Base-by-base conservation (phyloP, 352 stramenopile species). In the Pythium monospermum region DNA sequence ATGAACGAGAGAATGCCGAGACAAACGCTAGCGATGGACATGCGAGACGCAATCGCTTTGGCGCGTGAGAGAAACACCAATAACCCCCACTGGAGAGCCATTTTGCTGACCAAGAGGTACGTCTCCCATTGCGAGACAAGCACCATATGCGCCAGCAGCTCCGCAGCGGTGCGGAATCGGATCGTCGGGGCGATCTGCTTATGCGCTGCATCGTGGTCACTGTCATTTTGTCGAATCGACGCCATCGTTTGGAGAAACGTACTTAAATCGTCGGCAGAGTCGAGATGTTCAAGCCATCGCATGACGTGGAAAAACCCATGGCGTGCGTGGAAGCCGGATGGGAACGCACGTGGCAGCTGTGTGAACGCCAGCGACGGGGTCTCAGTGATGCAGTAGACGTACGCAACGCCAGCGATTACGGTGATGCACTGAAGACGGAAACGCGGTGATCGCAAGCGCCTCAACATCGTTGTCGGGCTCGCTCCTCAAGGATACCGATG, bases 281-380 rank as follows among this genome's bases (percentile, higher is more conserved):
- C 64, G 10, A 82, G 49, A 28, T 65, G 71, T 54, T 88, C 76
- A 13, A 85, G 50, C 76, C 74, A 88, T 13, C 64, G 72, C 15
- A 84, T 32, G 6, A 77, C 71, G 27, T 59, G 66, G 43, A 71
- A 57, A 39, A 85, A 87, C 19, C 76, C 71, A 7, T 42, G 57
- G 18, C 69, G 72, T 4, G 57, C 49, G 30, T 68, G 62, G 36
- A 84, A 74, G 4, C 41, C 50, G n/a, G 56, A 53, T 7, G 71
- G 42, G 60, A 56, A 57, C 38, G 22, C 48, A 18, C 13, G 45
- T 23, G 21, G 50, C 6, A 83, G 55, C 33, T 73, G 39, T 15
- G 66, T 49, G 39, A 83, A 83, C 30, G 67, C 44, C 13, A 84
- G 49, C 39, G 68, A 53, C 16, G 60, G 51, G 8, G 58, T 27